Evolutionary conservation across 2,329 filamentous ascomycete genomes (phyloP).

Genomic region (Pezicula carpinea): DNA sequence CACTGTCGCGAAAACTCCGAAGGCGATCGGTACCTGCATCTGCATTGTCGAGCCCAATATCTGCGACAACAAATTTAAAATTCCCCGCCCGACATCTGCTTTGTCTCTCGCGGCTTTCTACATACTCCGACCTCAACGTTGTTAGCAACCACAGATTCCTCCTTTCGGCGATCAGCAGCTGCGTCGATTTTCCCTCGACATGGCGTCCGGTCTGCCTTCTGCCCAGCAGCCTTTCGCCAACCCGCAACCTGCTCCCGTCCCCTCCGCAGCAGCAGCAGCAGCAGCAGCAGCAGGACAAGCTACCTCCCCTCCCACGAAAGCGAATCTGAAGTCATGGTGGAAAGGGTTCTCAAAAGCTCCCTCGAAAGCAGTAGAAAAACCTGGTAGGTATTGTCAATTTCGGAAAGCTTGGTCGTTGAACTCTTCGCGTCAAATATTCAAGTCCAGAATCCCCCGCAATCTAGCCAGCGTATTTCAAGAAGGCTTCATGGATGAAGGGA

Average conservation of each 20-base stretch:
- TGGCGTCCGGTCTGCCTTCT: conserved; percentile 22
- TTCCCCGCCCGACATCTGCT: background rate
- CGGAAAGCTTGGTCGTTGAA: background rate
- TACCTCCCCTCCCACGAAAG: conserved; percentile 73
- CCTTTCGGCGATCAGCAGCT: conserved; percentile 12
- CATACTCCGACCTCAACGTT: background rate
- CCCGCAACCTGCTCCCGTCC: conserved; percentile 23
- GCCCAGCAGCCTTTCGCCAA: conserved; percentile 23
- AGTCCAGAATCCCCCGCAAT: background rate
- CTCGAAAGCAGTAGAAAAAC: conserved; percentile 49
- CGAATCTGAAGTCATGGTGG: conserved; percentile 95
- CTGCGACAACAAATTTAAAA: background rate
- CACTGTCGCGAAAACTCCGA: background rate
- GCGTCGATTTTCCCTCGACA: conserved; percentile 12
- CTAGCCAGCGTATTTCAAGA: background rate
- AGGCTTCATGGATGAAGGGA: background rate
- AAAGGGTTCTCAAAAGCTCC: conserved; percentile 77
- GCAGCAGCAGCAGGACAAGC: conserved; percentile 25
- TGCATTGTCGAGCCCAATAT: background rate
- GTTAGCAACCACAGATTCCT: background rate
- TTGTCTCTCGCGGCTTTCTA: background rate
- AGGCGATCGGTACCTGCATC: background rate
- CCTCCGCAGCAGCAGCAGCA: conserved; percentile 4
- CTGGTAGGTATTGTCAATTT: conserved; percentile 40
- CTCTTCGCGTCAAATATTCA: conserved; percentile 2